Evolutionary conservation across 257 asterid genomes (phyloP), one percentile per base, ranked within the genome.

Genomic region (Euphrasia confusa): DNA sequence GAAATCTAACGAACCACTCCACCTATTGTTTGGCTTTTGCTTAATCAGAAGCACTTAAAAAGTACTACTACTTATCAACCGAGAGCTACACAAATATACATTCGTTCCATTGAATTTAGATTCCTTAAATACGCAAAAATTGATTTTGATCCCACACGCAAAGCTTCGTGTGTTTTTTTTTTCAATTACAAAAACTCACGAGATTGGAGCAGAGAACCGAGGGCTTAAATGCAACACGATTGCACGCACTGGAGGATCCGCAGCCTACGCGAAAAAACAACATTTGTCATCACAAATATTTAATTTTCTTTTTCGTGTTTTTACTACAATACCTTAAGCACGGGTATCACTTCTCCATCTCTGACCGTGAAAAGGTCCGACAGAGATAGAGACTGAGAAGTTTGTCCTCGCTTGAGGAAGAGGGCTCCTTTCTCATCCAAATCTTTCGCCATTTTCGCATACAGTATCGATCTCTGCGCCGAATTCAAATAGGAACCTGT

Each of bases 171-270:
- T 21, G 0, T 5, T 32, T 3, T 30, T 28, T 28, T 30, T 30
- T 30, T 30, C 33, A 12, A 14, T 24, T 13, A 53, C 7, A 53
- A 24, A 14, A 24, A 77, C 99, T 87, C 80, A 93, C 95, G 85
- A 83, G 64, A 93, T 83, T 58, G 88, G 89, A 73, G 78, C 75
- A 60, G 99, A 83, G 75, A 75, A 83, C 33, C 78, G 79, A 18
- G 95, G 77, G 61, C 75, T 79, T 72, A 93, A 70, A 80, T 89
- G 78, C 81, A 93, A 60, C 68, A 90, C 87, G 77, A 79, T 89
- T 21, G 96, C 97, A 74, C 96, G 86, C 45, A 89, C 97, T 0
- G 97, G 94, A 44, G 99, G 97, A 79, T 84, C 77, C 13, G 87
- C 95, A 13, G 87, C 86, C 97, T 93, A 64, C 54, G 71, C 13